Percentiles rank a stretch among this genome's conserved stretches.
phyloP scores from a whole-genome alignment of 176 grass and related monocot species.

The Panicum miliaceum region DNA sequence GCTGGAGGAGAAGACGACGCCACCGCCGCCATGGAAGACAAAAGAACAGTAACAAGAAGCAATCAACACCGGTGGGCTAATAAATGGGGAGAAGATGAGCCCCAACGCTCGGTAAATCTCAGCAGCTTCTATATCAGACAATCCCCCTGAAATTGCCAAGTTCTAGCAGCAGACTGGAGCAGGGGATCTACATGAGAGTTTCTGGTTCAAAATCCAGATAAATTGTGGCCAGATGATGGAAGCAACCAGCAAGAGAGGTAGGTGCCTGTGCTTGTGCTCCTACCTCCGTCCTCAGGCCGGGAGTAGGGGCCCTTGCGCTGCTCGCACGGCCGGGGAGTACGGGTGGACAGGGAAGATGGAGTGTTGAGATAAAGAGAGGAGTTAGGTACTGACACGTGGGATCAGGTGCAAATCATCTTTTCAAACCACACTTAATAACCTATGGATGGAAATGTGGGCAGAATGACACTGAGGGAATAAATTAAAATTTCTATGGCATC shows the following conservation, averaged over 20 bases:
- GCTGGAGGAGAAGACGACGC: conserved; percentile 32
- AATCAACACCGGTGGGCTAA: neutral
- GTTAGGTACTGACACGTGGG: no score
- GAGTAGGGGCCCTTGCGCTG: no score
- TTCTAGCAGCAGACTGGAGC: conserved; percentile 30
- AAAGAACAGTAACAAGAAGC: neutral
- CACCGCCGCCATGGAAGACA: conserved; percentile 49
- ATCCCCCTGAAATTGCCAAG: neutral
- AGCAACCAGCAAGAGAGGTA: neutral
- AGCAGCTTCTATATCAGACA: neutral
- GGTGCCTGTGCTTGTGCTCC: conserved; percentile 26
- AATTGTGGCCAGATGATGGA: conserved; percentile 39
- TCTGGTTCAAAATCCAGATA: conserved; percentile 34
- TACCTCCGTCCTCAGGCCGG: no score
- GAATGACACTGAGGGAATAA: no score
- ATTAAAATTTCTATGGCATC: no score
- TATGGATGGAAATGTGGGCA: no score
- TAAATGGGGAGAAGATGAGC: neutral
- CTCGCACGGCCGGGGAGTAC: no score
- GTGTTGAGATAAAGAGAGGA: no score
- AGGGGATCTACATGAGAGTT: conserved; percentile 47
- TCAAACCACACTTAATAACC: no score
- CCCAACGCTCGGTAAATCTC: neutral
- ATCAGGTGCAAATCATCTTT: no score
- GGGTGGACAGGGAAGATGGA: no score